Evolutionary conservation across 306 rosid species (phyloP).

Genomic region (Argentina anserina): DNA sequence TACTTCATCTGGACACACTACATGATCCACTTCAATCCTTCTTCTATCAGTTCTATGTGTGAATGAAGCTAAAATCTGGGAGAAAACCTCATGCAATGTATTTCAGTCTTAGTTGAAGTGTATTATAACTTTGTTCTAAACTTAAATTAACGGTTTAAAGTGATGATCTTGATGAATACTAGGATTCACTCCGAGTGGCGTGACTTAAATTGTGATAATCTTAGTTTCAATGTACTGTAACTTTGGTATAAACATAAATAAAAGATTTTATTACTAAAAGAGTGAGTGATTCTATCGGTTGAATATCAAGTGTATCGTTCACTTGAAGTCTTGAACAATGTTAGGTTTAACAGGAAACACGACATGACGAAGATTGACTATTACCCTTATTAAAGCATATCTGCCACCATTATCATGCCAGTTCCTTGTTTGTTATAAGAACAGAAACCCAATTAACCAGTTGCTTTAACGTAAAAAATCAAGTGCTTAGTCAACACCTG

Average conservation of each 20-base stretch:
- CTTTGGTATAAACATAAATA: background rate
- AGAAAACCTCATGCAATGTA: background rate
- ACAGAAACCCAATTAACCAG: constrained; percentile 18
- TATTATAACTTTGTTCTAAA: too few species aligned
- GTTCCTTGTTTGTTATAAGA: constrained; percentile 15
- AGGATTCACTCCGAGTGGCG: too few species aligned
- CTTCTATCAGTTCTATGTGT: background rate
- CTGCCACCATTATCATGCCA: background rate
- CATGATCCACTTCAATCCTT: background rate
- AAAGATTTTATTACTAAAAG: background rate
- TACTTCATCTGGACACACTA: background rate
- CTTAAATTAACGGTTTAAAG: too few species aligned
- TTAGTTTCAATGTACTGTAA: background rate
- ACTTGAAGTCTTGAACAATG: background rate
- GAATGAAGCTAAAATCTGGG: background rate
- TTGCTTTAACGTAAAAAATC: constrained; percentile 30
- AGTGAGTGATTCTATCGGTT: background rate
- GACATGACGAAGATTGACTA: background rate
- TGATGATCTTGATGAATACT: too few species aligned
- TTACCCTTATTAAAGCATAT: background rate
- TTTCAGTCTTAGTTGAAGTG: background rate
- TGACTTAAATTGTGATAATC: too few species aligned
- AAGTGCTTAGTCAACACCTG: constrained; percentile 78
- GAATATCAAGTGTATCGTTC: background rate
- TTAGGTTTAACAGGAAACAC: background rate